Evolutionary conservation across 1,284 basidiomycete species (phyloP), one percentile per base, ranked within the genome.

Genomic region (Grifola frondosa): DNA sequence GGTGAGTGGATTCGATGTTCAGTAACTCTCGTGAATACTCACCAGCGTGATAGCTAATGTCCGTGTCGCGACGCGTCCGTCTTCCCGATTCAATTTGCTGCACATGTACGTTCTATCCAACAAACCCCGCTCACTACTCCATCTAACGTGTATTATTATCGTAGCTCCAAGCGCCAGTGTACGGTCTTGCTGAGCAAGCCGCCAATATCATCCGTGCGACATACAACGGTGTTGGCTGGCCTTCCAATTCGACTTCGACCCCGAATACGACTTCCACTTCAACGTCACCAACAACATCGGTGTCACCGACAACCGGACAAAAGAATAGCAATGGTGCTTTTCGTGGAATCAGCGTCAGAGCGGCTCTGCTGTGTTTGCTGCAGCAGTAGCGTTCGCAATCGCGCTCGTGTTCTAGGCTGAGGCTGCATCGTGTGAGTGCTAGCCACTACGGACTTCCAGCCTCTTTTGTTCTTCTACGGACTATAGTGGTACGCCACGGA

Each of bases 131-230:
- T n/a, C n/a, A n/a, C n/a, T n/a, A n/a, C n/a, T n/a, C n/a, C n/a
- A n/a, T n/a, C n/a, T n/a, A n/a, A n/a, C n/a, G n/a, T n/a, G n/a
- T 21, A 23, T 31, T 30, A 24, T 23, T 34, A 17, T 47, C 53
- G 10, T 61, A 81, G 69, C 62, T 77, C 48, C 66, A 75, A 63
- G 73, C 77, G 13, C 70, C 80, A 4, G 75, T 78, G 2, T 91
- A 85, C 58, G 88, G 82, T 21, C 67, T 88, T 34, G 84, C 83
- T 5, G 84, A 89, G 64, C 78, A 78, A 60, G 84, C 77, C 0
- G 74, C 82, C 5, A 73, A 74, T 33, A 69, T 88, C 42, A 80
- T 88, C 60, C 75, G 77, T 11, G 60, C 65, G 16, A 59, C 64
- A 32, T 70, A 70, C 58, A 71, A 72, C 48, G 65, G 61, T 29